Evolutionary conservation across 2,329 filamentous ascomycete genomes (phyloP), one percentile per base, ranked within the genome.

Genomic region (Ceratocystis ficicola): DNA sequence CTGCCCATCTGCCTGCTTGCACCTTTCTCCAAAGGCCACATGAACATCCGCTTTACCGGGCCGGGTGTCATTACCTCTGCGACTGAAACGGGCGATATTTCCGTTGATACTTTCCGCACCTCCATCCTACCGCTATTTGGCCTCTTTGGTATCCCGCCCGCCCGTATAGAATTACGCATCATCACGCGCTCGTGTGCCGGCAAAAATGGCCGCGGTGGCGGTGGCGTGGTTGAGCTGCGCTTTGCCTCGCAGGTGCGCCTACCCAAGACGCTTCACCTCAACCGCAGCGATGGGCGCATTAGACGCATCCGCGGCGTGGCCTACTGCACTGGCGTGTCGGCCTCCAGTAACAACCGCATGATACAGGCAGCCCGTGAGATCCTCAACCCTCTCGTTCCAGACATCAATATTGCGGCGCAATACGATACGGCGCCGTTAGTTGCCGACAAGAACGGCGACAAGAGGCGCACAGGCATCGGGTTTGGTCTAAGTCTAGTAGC

Each of bases 241-340:
- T 97, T 97, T 73, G 91, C 89, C 22, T 92, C 93, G 74, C 94
- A 99, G 76, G 88, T 99, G 12, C 85, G 93, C 46, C 79, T 97
- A 63, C 94, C 94, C 10, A 96, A 95, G 79, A 99, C 94, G 46
- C 79, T 99, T 73, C 94, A 99, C 75, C 77, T 96, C 65, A 82
- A 87, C 74, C 81, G 95, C 71, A 88, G 84, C 69, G 85, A 92
- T 0, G 94, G 94, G 6, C 81, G 89, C 66, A 87, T 99, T 72
- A 93, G 91, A 81, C 85, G 86, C 70, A 88, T 99, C 70, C 83
- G 93, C 66, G 94, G 94, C 67, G 94, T 99, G 55, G 92, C 94
- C 61, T 99, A 97, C 76, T 88, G 89, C 65, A 91, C 90, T 0
- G 94, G 95, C 60, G 92, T 97, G 0, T 89, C 89, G 10, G 93